Base-by-base conservation (phyloP, 306 rosid genomes). In the Urtica urens region DNA sequence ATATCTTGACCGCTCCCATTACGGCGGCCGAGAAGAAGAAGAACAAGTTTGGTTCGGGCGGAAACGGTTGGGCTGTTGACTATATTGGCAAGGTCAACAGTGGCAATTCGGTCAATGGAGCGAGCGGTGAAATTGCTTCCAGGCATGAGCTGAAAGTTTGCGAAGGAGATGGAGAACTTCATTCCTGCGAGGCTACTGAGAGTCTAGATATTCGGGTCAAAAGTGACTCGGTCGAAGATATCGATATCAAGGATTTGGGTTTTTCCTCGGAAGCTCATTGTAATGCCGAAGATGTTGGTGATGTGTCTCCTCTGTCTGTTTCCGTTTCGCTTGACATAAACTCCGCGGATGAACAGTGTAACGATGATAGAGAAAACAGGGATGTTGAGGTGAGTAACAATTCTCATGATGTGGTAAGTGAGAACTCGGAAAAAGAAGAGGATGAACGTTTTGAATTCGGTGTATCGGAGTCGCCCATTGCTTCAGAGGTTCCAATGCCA, bases 1-100 rank as follows among this genome's bases (percentile, higher is more conserved):
- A 69, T 54, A 63, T 92, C 49, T 62, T 92, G 67, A 85, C 67
- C 6, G 99, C 96, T 23, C 99, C 96, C 33, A 85, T 92, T 58
- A 72, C 79, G 33, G 78, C 77, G 63, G 62, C 81, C 5, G 99
- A 85, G 68, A 72, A 77, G 61, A 63, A 64, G 53, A 65, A 53
- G 23, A 83, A 42, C 39, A 86, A 78, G 65, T 64, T 81, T 49
- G 26, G 68, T 72, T 49, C 87, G 0, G 76, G 67, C 15, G 83
- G 73, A 62, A 61, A 33, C 75, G 74, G 51, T 55, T 85, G 87
- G 99, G 79, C 94, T 51, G 75, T 63, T n/a, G 83, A 75, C 70
- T 77, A 79, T 53, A 62, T 79, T 41, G 65, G 70, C 23, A 57
- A 72, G 73, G 55, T 77, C 13, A 49, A 24, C 26, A 53, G 64